These are phyloP conservation scores for Colletotrichum viniferum DNA, from an alignment of 2,329 filamentous ascomycete genomes.

Conservation along the genomic window DNA sequence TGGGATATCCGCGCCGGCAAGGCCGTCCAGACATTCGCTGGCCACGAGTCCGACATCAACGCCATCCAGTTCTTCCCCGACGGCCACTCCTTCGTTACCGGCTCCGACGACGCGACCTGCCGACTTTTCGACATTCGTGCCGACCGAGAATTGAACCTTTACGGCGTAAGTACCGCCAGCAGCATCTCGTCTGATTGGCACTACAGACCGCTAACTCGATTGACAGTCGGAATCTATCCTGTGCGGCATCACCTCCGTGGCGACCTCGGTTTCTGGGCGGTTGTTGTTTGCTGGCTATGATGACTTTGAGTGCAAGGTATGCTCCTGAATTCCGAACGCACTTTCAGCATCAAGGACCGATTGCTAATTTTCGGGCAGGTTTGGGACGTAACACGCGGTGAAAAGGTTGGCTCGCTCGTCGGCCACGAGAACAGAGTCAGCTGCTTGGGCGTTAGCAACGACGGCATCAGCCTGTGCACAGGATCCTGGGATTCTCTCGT, in stretches of 20 bases:
- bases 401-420: conserved; percentile 95
- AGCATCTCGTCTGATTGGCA: neutral
- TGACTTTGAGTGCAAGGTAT: conserved; percentile 99
- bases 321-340: conserved; percentile 27
- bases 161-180: conserved; percentile 61
- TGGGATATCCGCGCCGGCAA: conserved; percentile 99
- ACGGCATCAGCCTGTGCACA: conserved; percentile 98
- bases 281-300: conserved; percentile 97
- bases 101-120: conserved; percentile 97
- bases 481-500: conserved; percentile 99
- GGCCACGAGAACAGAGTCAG: conserved; percentile 99
- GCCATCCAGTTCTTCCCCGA: conserved; percentile 99
- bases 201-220: conserved; percentile 21
- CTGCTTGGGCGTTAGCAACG: conserved; percentile 98
- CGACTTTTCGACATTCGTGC: conserved; percentile 97
- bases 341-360: neutral
- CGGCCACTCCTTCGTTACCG: conserved; percentile 96
- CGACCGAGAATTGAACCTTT: conserved; percentile 77
- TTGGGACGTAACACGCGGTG: conserved; percentile 95
- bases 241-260: conserved; percentile 97
- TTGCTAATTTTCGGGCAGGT: conserved; percentile 63
- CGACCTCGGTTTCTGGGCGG: conserved; percentile 94
- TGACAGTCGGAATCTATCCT: conserved; percentile 91
- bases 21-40: conserved; percentile 97
- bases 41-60: conserved; percentile 99